Base-by-base conservation (phyloP, 768 basidiomycete genomes). In the Agaricus sinodeliciosus region DNA sequence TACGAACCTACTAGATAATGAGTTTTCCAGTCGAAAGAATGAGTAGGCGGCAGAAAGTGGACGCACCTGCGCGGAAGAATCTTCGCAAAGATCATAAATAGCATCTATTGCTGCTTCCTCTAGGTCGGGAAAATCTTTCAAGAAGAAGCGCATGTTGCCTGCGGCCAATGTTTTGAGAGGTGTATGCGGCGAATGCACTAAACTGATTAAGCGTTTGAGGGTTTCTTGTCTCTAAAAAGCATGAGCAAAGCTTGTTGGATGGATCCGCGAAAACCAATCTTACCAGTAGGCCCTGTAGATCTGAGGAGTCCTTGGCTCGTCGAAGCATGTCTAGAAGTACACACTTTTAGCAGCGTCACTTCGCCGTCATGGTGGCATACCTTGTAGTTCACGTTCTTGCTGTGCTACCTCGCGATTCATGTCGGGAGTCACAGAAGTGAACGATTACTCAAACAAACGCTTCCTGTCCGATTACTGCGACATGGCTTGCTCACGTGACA, bases 61-160 rank as follows among this genome's bases (percentile, higher is more conserved):
- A 16, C 72, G 40, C 58, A 84, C 85, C 57, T 69, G 68, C 11
- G 74, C 58, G 36, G 76, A 75, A 44, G 77, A 77, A 68, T 88
- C 86, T 64, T 88, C 86, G 62, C 86, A 88, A 0, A 88, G 68
- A 67, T 88, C 86, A 59, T 87, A 88, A 11, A 88, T 76, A n/a
- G 83, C 82, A 59, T 88, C 83, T 60, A 88, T 85, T 5, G 83
- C 83, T 18, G 78, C 78, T 58, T 88, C 87, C 62, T 86, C 82
- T n/a, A 84, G 68, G 42, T 85, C 86, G 0, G 81, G 79, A 58
- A 85, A 84, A 64, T 84, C 80, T 57, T 69, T 77, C 69, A 87
- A 80, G 63, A 82, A 82, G 45, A 66, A 57, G 31, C 71, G 76
- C 51, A 88, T 77, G 48, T 81, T 75, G 28, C 67, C 66, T 0